Base-by-base conservation (phyloP, 2,329 filamentous ascomycete species). In the Tolypocladium guangdongense region DNA sequence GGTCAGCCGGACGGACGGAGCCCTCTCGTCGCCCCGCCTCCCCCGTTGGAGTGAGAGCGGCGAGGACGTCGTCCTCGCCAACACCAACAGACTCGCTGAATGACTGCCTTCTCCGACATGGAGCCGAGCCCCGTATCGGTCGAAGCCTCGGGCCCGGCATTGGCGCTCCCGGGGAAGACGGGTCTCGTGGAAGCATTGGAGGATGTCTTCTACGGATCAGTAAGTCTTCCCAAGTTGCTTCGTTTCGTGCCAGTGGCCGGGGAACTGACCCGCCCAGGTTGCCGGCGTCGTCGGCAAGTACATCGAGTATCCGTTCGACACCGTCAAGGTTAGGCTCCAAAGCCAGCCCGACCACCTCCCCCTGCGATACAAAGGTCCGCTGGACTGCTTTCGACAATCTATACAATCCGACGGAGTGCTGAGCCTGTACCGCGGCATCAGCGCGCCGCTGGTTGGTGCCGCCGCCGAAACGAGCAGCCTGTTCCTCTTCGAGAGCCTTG, bases 231-330 rank as follows among this genome's bases (percentile, higher is more conserved):
- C 24, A 16, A 10, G 41, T 14, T 33, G 43, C 43, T 8, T 20
- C 27, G 27, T 32, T 20, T 18, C 22, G 18, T 33, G 43, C 27
- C 27, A 20, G 43, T 18, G 27, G 20, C 30, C 8, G 6, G 27
- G n/a, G 20, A 32, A 32, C 58, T 38, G 51, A 58, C 50, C 7
- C 30, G 10, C 45, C 30, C 59, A 90, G 87, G 70, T 81, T 55
- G 91, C 92, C 53, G 93, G 93, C 56, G 82, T 95, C 55, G 84
- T 89, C 37, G 92, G 92, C 57, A 99, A 97, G 75, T 89, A 92
- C 68, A 92, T 99, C 66, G 93, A 99, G 69, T 99, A 96, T 68
- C 93, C 93, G 27, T 99, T 99, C 72, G 93, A 99, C 72, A 99
- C 93, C 0, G 86, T 99, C 69, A 99, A 99, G 73, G 93, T 99